Conservation (phyloP, 2,329 filamentous ascomycete species). For the Aureobasidium lini region DNA sequence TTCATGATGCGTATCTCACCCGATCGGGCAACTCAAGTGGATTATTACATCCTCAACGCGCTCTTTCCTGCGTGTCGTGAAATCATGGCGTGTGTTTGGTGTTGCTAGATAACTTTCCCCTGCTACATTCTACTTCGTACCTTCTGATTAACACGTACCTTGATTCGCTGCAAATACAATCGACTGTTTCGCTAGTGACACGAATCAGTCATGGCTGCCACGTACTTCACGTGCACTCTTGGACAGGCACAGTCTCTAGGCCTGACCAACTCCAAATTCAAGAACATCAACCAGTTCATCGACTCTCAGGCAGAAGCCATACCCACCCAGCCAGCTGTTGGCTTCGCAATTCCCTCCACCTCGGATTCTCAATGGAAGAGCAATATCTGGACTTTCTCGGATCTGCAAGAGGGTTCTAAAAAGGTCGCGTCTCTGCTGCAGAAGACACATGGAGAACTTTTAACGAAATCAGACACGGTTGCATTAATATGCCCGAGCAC, state of each 20-base stretch:
- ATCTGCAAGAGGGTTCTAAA: constrained; percentile 28
- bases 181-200: background rate
- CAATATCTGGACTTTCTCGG: constrained; percentile 26
- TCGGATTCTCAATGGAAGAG: constrained; percentile 21
- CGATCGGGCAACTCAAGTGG: background rate
- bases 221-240: constrained; percentile 56
- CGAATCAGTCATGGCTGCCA: constrained; percentile 23
- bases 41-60: constrained; percentile 2
- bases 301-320: constrained; percentile 37
- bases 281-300: constrained; percentile 45
- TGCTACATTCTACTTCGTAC: background rate
- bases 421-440: constrained; percentile 29
- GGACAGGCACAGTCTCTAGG: constrained; percentile 44
- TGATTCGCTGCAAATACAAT: background rate
- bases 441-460: constrained; percentile 16
- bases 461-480: constrained; percentile 29
- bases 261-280: constrained; percentile 28
- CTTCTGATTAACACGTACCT: background rate
- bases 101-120: background rate
- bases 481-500: constrained; percentile 52
- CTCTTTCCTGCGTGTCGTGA: constrained; percentile 3
- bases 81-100: constrained; percentile 6
- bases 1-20: background rate
- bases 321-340: constrained; percentile 41
- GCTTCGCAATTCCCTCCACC: constrained; percentile 36